Percentiles rank a stretch among this genome's conserved stretches.
phyloP scores from a whole-genome alignment of 2,329 filamentous ascomycete genomes.

The Epichloe brachyelytri region DNA sequence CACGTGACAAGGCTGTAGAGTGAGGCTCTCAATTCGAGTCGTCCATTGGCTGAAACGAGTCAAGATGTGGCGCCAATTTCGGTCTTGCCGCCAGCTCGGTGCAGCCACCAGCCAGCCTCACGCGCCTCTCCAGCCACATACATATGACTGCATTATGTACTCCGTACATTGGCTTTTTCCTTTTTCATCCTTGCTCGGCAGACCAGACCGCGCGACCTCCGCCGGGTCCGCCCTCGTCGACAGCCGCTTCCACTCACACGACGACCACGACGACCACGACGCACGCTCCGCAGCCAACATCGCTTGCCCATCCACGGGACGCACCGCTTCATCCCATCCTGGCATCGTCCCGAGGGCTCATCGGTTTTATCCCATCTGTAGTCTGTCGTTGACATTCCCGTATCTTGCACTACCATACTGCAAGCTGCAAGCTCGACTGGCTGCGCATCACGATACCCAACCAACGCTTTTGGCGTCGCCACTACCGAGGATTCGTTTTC shows the following conservation, averaged over 20 bases:
- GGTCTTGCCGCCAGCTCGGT: background rate
- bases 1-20: constrained; percentile 6
- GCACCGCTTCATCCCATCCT: background rate
- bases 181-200: constrained; percentile 1
- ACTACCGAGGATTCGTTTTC: background rate
- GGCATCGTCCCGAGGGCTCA: background rate
- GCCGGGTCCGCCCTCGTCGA: background rate
- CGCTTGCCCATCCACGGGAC: background rate
- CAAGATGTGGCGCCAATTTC: background rate
- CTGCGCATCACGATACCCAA: constrained; percentile 2
- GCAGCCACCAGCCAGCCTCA: background rate
- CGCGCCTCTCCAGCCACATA: constrained; percentile 3
- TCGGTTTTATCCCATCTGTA: background rate
- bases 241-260: constrained; percentile 1
- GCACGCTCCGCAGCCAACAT: constrained; percentile 3
- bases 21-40: background rate
- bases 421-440: background rate
- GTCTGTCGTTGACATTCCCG: background rate
- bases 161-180: background rate
- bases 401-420: background rate
- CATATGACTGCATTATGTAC: constrained; percentile 1
- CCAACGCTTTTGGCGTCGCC: background rate
- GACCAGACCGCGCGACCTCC: constrained; percentile 1
- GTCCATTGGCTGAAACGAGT: background rate
- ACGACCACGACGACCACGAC: background rate